Conservation (phyloP, 352 stramenopile species). For the Pythium rishiriense region DNA sequence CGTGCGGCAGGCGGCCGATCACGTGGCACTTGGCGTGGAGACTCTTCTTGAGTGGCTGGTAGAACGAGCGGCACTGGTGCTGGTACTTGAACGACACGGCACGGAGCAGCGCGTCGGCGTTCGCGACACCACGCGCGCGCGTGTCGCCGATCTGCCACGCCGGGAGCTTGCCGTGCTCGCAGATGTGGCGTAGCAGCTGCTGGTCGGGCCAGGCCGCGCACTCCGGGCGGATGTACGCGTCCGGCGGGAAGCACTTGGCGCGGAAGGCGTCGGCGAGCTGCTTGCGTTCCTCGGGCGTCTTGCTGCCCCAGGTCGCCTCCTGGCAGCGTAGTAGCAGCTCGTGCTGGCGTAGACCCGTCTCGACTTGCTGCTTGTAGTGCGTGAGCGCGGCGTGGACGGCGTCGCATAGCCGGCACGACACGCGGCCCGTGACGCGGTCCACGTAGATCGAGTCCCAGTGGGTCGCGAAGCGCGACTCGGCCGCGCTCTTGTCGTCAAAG, state of each 20-base stretch:
- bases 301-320: conserved; percentile 14
- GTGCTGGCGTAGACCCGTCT: conserved; percentile 16
- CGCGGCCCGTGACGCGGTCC: conserved; percentile 20
- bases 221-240: conserved; percentile 29
- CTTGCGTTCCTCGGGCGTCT: conserved; percentile 14
- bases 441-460: conserved; percentile 31
- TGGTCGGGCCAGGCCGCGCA: conserved; percentile 22
- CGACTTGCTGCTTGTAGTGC: conserved; percentile 23
- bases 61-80: conserved; percentile 31
- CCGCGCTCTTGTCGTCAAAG: conserved; percentile 18
- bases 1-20: conserved; percentile 23
- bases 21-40: conserved; percentile 26
- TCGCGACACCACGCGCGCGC: conserved; percentile 19
- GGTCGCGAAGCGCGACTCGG: conserved; percentile 25
- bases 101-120: conserved; percentile 9
- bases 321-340: conserved; percentile 19
- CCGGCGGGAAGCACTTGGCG: conserved; percentile 15
- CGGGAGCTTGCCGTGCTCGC: conserved; percentile 26
- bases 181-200: conserved; percentile 28
- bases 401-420: conserved; percentile 25
- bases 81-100: conserved; percentile 28
- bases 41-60: conserved; percentile 30
- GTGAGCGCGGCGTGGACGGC: conserved; percentile 16
- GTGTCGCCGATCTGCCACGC: conserved; percentile 27
- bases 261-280: conserved; percentile 14